Percentiles rank a stretch among this genome's conserved stretches.
These are phyloP conservation scores for Teratosphaeria pseudoeucalypti DNA, from an alignment of 2,329 filamentous ascomycete genomes.

Conservation along the genomic window DNA sequence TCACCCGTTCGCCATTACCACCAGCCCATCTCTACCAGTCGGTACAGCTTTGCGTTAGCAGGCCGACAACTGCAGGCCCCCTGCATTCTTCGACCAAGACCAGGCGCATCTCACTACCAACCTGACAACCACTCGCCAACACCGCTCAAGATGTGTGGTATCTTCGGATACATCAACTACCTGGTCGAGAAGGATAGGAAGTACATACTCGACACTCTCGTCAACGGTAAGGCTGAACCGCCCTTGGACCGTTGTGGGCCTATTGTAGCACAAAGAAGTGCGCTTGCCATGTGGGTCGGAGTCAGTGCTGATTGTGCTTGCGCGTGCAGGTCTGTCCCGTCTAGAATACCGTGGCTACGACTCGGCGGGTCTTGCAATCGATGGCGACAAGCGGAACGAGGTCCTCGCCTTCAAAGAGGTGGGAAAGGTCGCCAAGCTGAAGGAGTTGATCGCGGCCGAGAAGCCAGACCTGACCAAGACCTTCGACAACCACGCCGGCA, in stretches of 20 bases:
- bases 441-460: slow-evolving; percentile 76
- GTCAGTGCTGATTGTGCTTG: slow-evolving; percentile 18
- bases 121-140: not conserved
- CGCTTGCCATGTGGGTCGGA: not conserved
- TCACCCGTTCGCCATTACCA: not conserved
- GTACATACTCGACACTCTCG: slow-evolving; percentile 88
- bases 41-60: not conserved
- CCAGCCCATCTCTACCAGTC: not conserved
- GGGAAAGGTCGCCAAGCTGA: slow-evolving; percentile 95
- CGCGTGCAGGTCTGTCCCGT: slow-evolving; percentile 65
- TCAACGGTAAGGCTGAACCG: slow-evolving; percentile 62
- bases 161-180: slow-evolving; percentile 97
- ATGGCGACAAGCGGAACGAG: slow-evolving; percentile 98
- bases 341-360: slow-evolving; percentile 99
- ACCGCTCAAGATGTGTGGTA: slow-evolving; percentile 1
- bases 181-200: slow-evolving; percentile 97
- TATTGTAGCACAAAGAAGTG: not conserved
- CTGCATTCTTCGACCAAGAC: not conserved
- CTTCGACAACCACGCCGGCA: slow-evolving; percentile 96
- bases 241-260: slow-evolving; percentile 5
- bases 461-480: slow-evolving; percentile 80
- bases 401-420: slow-evolving; percentile 98
- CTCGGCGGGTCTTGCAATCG: slow-evolving; percentile 87
- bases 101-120: not conserved
- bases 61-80: not conserved